Evolutionary conservation across 2,329 filamentous ascomycete species (phyloP).

Genomic region (Pseudocercospora fuligena): DNA sequence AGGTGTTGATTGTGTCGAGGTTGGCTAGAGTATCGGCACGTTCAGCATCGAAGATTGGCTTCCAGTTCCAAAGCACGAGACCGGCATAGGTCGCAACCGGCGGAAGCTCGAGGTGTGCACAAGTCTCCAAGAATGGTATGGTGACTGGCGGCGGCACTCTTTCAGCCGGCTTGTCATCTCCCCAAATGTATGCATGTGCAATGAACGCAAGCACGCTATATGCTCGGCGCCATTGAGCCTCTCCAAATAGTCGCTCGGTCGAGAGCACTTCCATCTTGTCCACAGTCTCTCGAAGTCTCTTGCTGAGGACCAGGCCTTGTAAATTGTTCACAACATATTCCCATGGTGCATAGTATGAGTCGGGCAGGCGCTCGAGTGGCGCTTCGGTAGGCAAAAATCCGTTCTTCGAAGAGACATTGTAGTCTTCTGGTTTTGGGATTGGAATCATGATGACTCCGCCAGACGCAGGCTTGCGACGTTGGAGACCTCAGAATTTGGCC

Average conservation of each 20-base stretch:
- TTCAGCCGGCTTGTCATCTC: constrained; percentile 72
- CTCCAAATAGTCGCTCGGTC: constrained; percentile 77
- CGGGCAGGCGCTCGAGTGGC: constrained; percentile 79
- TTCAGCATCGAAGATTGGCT: constrained; percentile 84
- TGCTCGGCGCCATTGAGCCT: constrained; percentile 88
- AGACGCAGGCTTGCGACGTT: constrained; percentile 45
- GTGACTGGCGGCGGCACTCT: constrained; percentile 79
- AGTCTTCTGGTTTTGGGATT: constrained; percentile 67
- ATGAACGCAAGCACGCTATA: constrained; percentile 80
- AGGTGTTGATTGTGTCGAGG: constrained; percentile 83
- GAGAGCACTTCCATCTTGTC: constrained; percentile 82
- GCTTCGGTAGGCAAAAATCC: constrained; percentile 86
- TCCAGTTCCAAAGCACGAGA: constrained; percentile 95
- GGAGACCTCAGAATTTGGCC: constrained; percentile 34
- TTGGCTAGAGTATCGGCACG: constrained; percentile 84
- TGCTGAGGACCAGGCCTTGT: constrained; percentile 83
- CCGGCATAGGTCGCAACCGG: constrained; percentile 94
- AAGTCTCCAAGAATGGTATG: constrained; percentile 78
- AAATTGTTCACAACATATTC: constrained; percentile 84
- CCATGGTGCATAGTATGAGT: constrained; percentile 95
- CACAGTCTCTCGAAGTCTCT: constrained; percentile 77
- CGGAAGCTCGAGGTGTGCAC: constrained; percentile 74
- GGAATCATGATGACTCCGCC: constrained; percentile 46
- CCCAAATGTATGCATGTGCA: constrained; percentile 88
- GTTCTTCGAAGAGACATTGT: constrained; percentile 76